Evolutionary conservation across 352 stramenopile genomes (phyloP), one percentile per base, ranked within the genome.

Genomic region (Phytopythium boreale): DNA sequence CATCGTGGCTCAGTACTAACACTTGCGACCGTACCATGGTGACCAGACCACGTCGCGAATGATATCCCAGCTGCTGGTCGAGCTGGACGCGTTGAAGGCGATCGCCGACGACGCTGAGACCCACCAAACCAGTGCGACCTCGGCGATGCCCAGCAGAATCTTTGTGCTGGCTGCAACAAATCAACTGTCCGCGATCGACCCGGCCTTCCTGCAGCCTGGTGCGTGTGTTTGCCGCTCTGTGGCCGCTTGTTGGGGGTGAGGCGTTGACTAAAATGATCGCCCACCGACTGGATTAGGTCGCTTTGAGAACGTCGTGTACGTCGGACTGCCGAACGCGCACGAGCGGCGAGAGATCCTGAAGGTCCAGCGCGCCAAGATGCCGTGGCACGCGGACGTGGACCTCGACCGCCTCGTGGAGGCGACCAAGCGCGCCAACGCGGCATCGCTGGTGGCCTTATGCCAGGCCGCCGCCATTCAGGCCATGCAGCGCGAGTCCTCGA

Each of bases 141-240:
- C 24, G 44, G 29, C 50, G 14, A 63, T 47, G 19, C 65, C 63
- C 22, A 75, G 77, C 37, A 82, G 83, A 15, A 76, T 94, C 34
- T 95, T 95, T 59, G 86, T 96, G 36, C 62, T 96, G 5, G 87
- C 82, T 15, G 87, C 87, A 15, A 96, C 87, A 14, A 96, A 96
- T 56, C 67, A 64, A 14, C 69, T 95, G 22, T 80, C 78, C 19
- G 86, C 87, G 0, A 89, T 96, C 26, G 87, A 96, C 46, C 80
- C 80, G 3, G 86, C 87, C 4, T 93, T 96, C 49, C 63, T 96
- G 11, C 87, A 95, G 50, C 87, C 87, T 66, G 87, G 85, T 91
- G 59, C 11, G 47, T 53, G 43, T 26, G 5, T 26, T 39, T 20
- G 41, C 7, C 20, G 15, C 4, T 56, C 27, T 7, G 1, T 52